phyloP scores from a whole-genome alignment of 108 stramenopile species.

The Halocafeteria seosinensis region DNA sequence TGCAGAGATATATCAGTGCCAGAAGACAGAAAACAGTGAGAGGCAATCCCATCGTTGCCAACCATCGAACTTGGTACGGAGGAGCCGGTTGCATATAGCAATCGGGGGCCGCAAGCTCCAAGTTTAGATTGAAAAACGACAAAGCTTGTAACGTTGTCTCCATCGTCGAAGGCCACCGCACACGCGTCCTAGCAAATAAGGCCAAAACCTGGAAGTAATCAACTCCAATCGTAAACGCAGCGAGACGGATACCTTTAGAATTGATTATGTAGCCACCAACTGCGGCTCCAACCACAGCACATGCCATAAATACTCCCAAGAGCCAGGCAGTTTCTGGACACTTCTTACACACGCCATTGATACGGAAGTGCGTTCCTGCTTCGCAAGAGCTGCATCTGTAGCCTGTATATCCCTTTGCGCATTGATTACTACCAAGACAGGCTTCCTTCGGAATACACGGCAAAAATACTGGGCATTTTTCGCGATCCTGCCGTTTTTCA shows the following conservation, averaged over 20 bases:
- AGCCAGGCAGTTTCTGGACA: constrained; percentile 23
- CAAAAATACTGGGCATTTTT: constrained; percentile 1
- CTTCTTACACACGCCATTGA: constrained; percentile 15
- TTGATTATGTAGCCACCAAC: constrained; percentile 11
- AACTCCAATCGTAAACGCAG: constrained; percentile 13
- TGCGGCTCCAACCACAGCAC: background rate
- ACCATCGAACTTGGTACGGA: constrained; percentile 17
- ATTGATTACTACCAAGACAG: constrained; percentile 23
- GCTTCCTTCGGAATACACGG: constrained; percentile 14
- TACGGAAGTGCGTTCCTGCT: background rate
- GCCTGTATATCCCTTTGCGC: constrained; percentile 10
- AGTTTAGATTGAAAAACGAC: constrained; percentile 20
- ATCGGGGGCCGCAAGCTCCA: constrained; percentile 25
- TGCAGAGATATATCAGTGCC: background rate
- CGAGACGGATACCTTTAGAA: constrained; percentile 17
- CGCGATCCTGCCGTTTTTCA: too few species aligned
- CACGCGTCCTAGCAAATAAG: constrained; percentile 8
- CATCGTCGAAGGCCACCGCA: constrained; percentile 16
- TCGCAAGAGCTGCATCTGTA: constrained; percentile 15
- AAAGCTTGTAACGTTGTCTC: constrained; percentile 1
- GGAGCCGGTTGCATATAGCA: constrained; percentile 11
- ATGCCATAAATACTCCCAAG: constrained; percentile 7
- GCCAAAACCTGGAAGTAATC: constrained; percentile 26
- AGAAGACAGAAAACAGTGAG: background rate
- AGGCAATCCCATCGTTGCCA: background rate